Percentiles rank a stretch among this genome's conserved stretches.
Evolutionary conservation across 75 land plant genomes (phyloP).

Genomic region (Picea sitchensis): DNA sequence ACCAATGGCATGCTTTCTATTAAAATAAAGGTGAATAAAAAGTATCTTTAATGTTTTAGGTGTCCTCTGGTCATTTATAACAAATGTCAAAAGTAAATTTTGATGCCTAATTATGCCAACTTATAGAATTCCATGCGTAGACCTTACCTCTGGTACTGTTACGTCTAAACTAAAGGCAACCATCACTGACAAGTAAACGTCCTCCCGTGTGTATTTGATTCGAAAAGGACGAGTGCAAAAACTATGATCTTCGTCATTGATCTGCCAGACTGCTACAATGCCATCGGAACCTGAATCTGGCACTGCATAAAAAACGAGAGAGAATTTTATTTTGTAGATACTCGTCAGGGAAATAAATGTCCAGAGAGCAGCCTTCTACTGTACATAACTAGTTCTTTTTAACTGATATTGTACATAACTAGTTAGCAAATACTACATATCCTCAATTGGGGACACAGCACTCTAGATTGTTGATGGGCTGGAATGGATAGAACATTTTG

Average conservation of each 20-base stretch:
- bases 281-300: conserved; percentile 57
- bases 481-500: neutral
- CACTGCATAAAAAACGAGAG: conserved; percentile 32
- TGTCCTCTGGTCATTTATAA: neutral
- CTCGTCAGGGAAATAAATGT: neutral
- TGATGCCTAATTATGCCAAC: neutral
- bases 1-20: neutral
- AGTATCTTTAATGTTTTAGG: neutral
- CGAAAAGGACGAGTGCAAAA: conserved; percentile 72
- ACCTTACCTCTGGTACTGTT: conserved; percentile 42
- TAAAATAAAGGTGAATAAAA: neutral
- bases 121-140: neutral
- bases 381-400: neutral
- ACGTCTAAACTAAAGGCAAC: conserved; percentile 67
- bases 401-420: neutral
- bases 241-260: conserved; percentile 73
- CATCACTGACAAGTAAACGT: conserved; percentile 72
- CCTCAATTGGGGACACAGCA: neutral
- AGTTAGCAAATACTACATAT: neutral
- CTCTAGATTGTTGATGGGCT: neutral
- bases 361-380: neutral
- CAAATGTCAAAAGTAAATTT: neutral
- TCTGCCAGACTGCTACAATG: conserved; percentile 57
- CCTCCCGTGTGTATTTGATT: conserved; percentile 84
- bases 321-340: neutral